Evolutionary conservation across 768 basidiomycete genomes (phyloP).

Genomic region (Mycena indigotica): DNA sequence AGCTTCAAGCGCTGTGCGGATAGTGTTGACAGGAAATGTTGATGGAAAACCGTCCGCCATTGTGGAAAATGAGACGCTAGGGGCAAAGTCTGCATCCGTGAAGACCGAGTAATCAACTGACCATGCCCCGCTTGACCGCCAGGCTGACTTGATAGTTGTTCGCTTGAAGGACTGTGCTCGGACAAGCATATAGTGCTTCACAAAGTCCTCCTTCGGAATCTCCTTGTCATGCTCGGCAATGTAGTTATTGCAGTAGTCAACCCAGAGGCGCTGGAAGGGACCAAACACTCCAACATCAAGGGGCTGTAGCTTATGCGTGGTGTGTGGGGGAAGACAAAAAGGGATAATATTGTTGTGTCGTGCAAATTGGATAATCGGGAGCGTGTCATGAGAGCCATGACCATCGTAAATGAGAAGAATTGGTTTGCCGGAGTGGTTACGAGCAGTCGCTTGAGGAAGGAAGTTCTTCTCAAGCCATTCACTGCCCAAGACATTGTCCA

Average conservation of each 20-base stretch:
- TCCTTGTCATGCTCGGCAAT: slow-evolving; percentile 11
- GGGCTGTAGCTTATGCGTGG: slow-evolving; percentile 47
- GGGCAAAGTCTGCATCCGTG: background rate
- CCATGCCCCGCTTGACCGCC: background rate
- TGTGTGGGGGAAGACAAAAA: slow-evolving; percentile 42
- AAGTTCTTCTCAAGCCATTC: slow-evolving; percentile 45
- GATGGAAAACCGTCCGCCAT: no score
- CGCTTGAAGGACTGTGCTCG: background rate
- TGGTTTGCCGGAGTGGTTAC: slow-evolving; percentile 28
- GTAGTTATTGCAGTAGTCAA: slow-evolving; percentile 25
- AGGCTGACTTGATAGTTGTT: background rate
- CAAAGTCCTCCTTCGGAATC: background rate
- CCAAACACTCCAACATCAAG: slow-evolving; percentile 48
- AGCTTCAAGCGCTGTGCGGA: no score
- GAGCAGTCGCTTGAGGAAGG: slow-evolving; percentile 36
- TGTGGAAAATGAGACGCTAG: background rate
- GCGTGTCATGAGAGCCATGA: slow-evolving; percentile 43
- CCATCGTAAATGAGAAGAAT: slow-evolving; percentile 47
- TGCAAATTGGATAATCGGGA: slow-evolving; percentile 30
- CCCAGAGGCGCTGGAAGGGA: slow-evolving; percentile 35
- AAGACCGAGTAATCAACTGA: background rate
- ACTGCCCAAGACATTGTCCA: slow-evolving; percentile 34
- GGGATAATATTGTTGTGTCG: slow-evolving; percentile 33
- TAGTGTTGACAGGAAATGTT: no score
- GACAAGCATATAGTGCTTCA: background rate